Base-by-base conservation (phyloP, 495 filamentous ascomycete species). In the Terfezia claveryi region DNA sequence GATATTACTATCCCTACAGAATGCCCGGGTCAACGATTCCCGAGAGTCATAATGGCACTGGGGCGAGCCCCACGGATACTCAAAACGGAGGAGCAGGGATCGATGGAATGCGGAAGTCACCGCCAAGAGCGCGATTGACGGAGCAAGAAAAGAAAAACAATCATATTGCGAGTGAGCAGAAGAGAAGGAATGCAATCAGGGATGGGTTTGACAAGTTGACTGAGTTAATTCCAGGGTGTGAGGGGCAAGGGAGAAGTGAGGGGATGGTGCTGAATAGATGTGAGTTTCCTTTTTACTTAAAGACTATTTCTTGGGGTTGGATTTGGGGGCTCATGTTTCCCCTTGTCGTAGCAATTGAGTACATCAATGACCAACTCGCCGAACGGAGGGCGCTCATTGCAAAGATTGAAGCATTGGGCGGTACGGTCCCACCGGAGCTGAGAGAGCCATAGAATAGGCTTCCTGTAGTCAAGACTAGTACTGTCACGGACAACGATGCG, bases 111-210 rank as follows among this genome's bases (percentile, higher is more conserved):
- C 27, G 27, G 4, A 32, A 32, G 27, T 46, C 41, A 20, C 41
- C 41, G 1, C 41, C 41, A 4, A 51, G 63, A 14, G 82, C 83
- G n/a, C 79, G 85, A 17, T 72, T 93, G 55, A 86, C 82, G 4
- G 84, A 88, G 54, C 76, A 82, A 57, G 82, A 93, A 66, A 93
- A 91, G 72, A 92, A 91, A 68, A 78, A 78, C 57, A 94, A 94
- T 61, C 87, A 94, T 64, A 91, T 93, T 59, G 78, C 77, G 9
- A 87, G 83, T 1, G 88, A 95, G 67, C 82, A 92, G 66, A 93
- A 94, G 68, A 81, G 88, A 11, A 80, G 88, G 36, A 76, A 83
- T 59, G 82, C 81, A 4, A 94, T 95, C 57, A 77, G 88, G 36
- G 78, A 83, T 36, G 85, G 82, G n/a, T 93, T 91, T 59, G 87